Evolutionary conservation across 192 early-diverging fungal species (phyloP).

Genomic region (Spizellomyces punctatus): DNA sequence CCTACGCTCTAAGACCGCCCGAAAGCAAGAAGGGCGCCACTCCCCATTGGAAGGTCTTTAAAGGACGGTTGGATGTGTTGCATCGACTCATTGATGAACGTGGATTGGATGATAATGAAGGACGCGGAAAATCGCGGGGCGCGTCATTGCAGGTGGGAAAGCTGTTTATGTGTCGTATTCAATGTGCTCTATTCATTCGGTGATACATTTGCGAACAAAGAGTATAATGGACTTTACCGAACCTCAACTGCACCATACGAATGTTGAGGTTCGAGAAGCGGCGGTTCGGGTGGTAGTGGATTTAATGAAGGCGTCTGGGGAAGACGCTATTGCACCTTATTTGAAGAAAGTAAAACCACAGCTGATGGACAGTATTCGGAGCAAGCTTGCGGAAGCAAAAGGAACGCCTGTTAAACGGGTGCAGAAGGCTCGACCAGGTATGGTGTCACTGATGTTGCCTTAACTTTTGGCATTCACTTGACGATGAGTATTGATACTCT

Average conservation of each 20-base stretch:
- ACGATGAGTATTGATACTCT: too few species aligned
- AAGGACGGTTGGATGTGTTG: constrained; percentile 57
- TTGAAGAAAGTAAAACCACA: constrained; percentile 17
- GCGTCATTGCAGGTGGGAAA: not conserved
- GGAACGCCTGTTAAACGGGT: not conserved
- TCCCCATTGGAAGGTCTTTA: constrained; percentile 51
- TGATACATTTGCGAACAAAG: constrained; percentile 28
- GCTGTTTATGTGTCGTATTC: constrained; percentile 3
- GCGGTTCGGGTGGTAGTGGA: constrained; percentile 58
- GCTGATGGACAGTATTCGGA: constrained; percentile 17
- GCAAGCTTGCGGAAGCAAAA: constrained; percentile 14
- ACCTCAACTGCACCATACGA: constrained; percentile 62
- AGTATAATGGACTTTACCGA: constrained; percentile 55
- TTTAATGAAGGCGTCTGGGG: constrained; percentile 27
- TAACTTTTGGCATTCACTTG: too few species aligned
- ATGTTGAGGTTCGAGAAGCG: constrained; percentile 61
- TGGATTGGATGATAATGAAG: constrained; percentile 40
- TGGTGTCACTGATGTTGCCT: not conserved
- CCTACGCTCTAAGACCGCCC: constrained; percentile 53
- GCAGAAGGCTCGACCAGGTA: not conserved
- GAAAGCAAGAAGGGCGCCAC: constrained; percentile 33
- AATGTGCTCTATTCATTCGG: not conserved
- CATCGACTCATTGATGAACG: constrained; percentile 47
- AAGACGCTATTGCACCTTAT: constrained; percentile 5
- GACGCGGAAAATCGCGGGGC: not conserved